Conservation (phyloP, 495 filamentous ascomycete species). For the Podospora sp. region DNA sequence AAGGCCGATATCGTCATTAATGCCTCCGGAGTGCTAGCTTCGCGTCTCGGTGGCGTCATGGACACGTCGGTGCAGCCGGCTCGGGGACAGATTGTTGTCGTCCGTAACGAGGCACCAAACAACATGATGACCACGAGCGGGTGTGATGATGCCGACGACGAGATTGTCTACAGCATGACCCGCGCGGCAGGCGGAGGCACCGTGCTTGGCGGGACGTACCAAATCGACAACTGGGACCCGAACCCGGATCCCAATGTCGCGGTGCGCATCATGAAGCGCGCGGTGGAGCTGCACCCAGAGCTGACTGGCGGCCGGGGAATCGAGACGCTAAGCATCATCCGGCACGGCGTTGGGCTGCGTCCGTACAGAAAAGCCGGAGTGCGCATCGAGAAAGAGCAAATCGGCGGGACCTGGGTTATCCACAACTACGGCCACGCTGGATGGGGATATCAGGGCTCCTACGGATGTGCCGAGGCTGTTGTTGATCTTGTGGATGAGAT, state of each 20-base stretch:
- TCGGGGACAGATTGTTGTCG: slow-evolving; percentile 85
- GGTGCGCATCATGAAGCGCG: slow-evolving; percentile 84
- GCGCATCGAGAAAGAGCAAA: slow-evolving; percentile 79
- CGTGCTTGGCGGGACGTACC: slow-evolving; percentile 85
- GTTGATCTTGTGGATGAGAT: slow-evolving; percentile 70
- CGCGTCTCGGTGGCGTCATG: slow-evolving; percentile 77
- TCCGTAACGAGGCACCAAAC: slow-evolving; percentile 76
- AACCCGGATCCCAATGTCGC: slow-evolving; percentile 81
- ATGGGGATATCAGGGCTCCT: slow-evolving; percentile 88
- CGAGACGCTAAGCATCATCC: slow-evolving; percentile 79
- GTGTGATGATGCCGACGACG: slow-evolving; percentile 78
- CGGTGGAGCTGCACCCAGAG: slow-evolving; percentile 69
- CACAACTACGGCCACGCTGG: slow-evolving; percentile 98
- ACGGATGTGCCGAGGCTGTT: slow-evolving; percentile 74
- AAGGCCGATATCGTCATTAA: slow-evolving; percentile 78
- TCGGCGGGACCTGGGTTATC: slow-evolving; percentile 72
- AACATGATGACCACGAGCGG: slow-evolving; percentile 74
- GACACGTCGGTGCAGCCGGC: slow-evolving; percentile 75
- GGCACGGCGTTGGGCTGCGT: slow-evolving; percentile 86
- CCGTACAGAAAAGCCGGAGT: slow-evolving; percentile 75
- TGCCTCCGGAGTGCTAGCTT: slow-evolving; percentile 78
- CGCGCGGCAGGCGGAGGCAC: slow-evolving; percentile 78
- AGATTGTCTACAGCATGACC: slow-evolving; percentile 87
- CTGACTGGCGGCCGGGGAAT: slow-evolving; percentile 75
- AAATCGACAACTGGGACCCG: slow-evolving; percentile 80